These are phyloP conservation scores for Sordaria brevicollis DNA, from an alignment of 495 filamentous ascomycete species.

Conservation along the genomic window DNA sequence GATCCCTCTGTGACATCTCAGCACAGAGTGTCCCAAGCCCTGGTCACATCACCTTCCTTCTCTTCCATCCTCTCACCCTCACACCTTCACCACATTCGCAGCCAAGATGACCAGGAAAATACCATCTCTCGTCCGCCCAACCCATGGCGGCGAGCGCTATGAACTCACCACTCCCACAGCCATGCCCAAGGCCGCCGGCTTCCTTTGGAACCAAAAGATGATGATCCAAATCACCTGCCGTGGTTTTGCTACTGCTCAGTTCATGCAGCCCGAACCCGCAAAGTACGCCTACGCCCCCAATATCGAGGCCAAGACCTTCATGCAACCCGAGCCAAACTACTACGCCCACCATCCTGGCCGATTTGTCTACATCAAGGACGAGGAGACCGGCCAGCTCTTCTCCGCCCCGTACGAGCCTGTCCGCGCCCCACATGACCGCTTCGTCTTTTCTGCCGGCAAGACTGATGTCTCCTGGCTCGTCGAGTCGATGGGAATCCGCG, in stretches of 20 bases:
- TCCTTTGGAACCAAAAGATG: constrained; percentile 53
- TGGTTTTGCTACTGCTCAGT: constrained; percentile 45
- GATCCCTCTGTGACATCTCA: neutral
- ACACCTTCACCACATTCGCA: neutral
- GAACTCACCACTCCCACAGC: constrained; percentile 44
- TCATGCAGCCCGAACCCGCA: constrained; percentile 50
- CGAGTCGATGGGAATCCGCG: constrained; percentile 38
- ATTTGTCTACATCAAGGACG: constrained; percentile 50
- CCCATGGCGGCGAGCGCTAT: constrained; percentile 42
- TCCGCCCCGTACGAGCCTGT: constrained; percentile 47
- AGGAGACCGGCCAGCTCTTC: constrained; percentile 41
- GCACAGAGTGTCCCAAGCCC: neutral
- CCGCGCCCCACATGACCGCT: constrained; percentile 35
- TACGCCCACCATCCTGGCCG: constrained; percentile 48
- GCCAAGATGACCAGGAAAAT: constrained; percentile 18
- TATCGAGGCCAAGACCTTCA: constrained; percentile 47
- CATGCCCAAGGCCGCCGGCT: constrained; percentile 44
- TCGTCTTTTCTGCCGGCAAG: constrained; percentile 45
- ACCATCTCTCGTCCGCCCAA: constrained; percentile 29
- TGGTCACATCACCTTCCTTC: neutral
- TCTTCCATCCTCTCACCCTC: neutral
- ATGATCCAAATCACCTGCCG: constrained; percentile 50
- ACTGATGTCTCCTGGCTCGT: constrained; percentile 43
- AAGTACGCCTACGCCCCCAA: constrained; percentile 48
- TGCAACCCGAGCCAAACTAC: constrained; percentile 51